These are phyloP conservation scores for Alopecurus myosuroides DNA, from an alignment of 176 grass and related monocot genomes.

Conservation along the genomic window DNA sequence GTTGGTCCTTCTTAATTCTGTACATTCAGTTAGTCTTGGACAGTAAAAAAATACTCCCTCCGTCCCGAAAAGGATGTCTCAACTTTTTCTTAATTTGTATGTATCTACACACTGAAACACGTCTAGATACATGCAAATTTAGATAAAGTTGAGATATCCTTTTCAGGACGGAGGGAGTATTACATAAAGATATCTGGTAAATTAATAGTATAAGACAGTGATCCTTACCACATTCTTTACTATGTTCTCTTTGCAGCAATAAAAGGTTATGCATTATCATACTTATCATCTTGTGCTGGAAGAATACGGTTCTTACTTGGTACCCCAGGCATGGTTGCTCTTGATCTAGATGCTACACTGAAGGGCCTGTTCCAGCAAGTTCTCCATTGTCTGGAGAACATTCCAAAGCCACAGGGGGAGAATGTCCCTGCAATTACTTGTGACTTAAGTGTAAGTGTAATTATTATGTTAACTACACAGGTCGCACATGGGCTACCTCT, in stretches of 20 bases:
- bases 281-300: conserved; percentile 82
- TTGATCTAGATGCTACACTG: conserved; percentile 88
- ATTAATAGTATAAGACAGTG: background rate
- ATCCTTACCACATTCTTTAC: background rate
- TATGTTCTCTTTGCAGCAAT: conserved; percentile 65
- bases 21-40: conserved; percentile 7
- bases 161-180: too few relatives aligned
- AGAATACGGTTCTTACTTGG: conserved; percentile 97
- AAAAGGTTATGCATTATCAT: conserved; percentile 94
- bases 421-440: conserved; percentile 61
- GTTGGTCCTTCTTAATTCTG: background rate
- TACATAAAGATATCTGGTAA: background rate
- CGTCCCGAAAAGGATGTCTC: too few relatives aligned
- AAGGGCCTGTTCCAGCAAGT: conserved; percentile 94
- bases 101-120: too few relatives aligned
- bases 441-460: conserved; percentile 65
- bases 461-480: background rate
- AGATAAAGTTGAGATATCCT: too few relatives aligned
- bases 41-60: background rate
- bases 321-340: conserved; percentile 97
- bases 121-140: too few relatives aligned
- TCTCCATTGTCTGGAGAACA: conserved; percentile 87
- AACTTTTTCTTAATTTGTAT: too few relatives aligned
- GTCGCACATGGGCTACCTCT: background rate
- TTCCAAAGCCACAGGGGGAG: conserved; percentile 90